phyloP scores from a whole-genome alignment of 805 yeast genomes.

The Ogataea zsoltii region DNA sequence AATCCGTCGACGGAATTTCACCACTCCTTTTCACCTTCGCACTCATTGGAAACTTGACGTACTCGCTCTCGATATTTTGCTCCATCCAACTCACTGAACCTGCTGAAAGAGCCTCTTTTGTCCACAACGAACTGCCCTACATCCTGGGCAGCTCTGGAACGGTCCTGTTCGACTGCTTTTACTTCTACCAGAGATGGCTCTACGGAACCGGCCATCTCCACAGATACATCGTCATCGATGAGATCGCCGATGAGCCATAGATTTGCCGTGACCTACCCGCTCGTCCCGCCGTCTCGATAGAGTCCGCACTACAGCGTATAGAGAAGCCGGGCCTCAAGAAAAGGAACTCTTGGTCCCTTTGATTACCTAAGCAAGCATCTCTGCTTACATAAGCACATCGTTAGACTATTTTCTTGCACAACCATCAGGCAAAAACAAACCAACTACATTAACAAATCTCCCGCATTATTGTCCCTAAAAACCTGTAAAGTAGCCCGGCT shows the following conservation, averaged over 20 bases:
- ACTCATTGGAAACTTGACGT: slow-evolving; percentile 72
- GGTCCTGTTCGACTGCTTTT: slow-evolving; percentile 68
- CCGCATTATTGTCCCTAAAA: slow-evolving; percentile 16
- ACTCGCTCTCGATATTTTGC: slow-evolving; percentile 71
- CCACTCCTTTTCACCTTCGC: slow-evolving; percentile 80
- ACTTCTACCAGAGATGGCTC: slow-evolving; percentile 60
- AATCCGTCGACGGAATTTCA: slow-evolving; percentile 85
- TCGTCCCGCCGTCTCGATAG: too few species aligned
- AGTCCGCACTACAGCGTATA: too few species aligned
- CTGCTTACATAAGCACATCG: too few species aligned
- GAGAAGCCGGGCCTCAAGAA: background rate
- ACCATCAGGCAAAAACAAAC: too few species aligned
- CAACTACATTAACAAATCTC: too few species aligned
- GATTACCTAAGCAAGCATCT: too few species aligned
- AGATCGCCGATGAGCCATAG: background rate
- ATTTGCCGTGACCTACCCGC: too few species aligned
- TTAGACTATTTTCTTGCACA: too few species aligned
- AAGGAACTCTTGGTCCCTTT: background rate
- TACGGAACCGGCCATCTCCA: slow-evolving; percentile 24
- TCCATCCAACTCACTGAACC: slow-evolving; percentile 56
- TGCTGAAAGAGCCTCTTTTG: slow-evolving; percentile 44
- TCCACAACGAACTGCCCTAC: slow-evolving; percentile 75
- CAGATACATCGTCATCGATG: slow-evolving; percentile 18
- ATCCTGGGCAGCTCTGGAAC: slow-evolving; percentile 87
- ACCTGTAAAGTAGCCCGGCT: slow-evolving; percentile 23